Base-by-base conservation (phyloP, 2,329 filamentous ascomycete species). In the Neonectria coccinea region DNA sequence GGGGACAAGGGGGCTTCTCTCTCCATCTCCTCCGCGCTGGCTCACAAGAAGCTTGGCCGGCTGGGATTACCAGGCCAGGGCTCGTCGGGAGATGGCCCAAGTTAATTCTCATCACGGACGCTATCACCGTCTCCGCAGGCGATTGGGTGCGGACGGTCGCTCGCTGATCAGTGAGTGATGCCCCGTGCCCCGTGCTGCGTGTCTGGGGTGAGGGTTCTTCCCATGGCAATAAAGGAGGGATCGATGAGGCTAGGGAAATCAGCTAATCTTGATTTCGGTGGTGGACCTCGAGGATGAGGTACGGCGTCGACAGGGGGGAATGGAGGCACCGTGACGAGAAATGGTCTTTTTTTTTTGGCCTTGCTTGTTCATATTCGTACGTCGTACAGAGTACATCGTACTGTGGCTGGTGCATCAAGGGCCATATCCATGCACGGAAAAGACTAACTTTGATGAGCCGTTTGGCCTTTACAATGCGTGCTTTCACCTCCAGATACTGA, bases 211-310 rank as follows among this genome's bases (percentile, higher is more conserved):
- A 20, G 31, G 48, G 48, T 18, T 11, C 3, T 4, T 14, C 27
- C 27, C 16, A 18, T 33, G 20, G 48, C 29, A 51, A 33, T 14
- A 16, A 14, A 48, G 11, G 12, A 48, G 45, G 39, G 45, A 29
- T 51, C 11, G 48, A 51, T 33, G n/a, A 33, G 18, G 48, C 27
- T 51, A 36, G 48, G 48, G 48, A 51, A 51, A 51, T 51, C 48
- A 51, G 48, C 48, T 51, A 51, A 51, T 51, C 48, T 51, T 33
- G 48, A 51, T 42, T 42, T 39, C 36, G 33, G 48, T 36, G 48
- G 48, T 12, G n/a, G 45, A 25, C 22, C 12, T 27, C 45, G 9
- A 18, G 45, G 22, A 48, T 27, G 6, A 16, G 4, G 16, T 9
- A 27, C 10, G 22, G 45, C 45, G 11, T 48, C 5, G 29, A 33